Conservation (phyloP, 192 early-diverging fungal genomes). For the Podila verticillata region DNA sequence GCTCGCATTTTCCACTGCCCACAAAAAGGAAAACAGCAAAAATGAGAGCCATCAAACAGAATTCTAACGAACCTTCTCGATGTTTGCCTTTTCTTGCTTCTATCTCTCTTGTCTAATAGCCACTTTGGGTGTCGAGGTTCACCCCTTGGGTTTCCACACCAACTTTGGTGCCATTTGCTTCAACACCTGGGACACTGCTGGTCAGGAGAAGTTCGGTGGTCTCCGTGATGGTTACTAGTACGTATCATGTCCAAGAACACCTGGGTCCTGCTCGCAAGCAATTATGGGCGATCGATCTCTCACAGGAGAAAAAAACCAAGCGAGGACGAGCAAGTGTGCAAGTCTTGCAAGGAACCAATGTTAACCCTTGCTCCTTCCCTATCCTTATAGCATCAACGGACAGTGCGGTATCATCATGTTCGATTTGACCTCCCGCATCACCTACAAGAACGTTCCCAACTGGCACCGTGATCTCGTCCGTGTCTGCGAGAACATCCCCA, state of each 20-base stretch:
- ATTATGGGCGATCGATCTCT: neutral
- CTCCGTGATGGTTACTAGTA: conserved; percentile 99
- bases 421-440: conserved; percentile 99
- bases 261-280: neutral
- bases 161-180: conserved; percentile 97
- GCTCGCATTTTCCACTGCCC: neutral
- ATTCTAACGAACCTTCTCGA: conserved; percentile 2
- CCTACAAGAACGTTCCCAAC: conserved; percentile 99
- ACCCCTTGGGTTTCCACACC: conserved; percentile 97
- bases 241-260: too few relatives aligned
- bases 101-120: conserved; percentile 67
- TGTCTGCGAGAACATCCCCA: conserved; percentile 99
- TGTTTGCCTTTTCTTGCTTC: conserved; percentile 1
- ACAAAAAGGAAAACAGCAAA: conserved; percentile 1
- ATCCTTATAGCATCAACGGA: conserved; percentile 86
- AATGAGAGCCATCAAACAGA: neutral
- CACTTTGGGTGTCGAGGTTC: conserved; percentile 99
- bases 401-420: conserved; percentile 99
- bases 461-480: conserved; percentile 99
- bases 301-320: too few relatives aligned
- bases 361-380: neutral
- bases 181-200: conserved; percentile 99
- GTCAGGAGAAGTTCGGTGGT: conserved; percentile 99
- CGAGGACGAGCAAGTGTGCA: too few relatives aligned
- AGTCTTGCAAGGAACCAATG: too few relatives aligned